Base-by-base conservation (phyloP, 1,284 basidiomycete species). In the Naganishia liquefaciens region DNA sequence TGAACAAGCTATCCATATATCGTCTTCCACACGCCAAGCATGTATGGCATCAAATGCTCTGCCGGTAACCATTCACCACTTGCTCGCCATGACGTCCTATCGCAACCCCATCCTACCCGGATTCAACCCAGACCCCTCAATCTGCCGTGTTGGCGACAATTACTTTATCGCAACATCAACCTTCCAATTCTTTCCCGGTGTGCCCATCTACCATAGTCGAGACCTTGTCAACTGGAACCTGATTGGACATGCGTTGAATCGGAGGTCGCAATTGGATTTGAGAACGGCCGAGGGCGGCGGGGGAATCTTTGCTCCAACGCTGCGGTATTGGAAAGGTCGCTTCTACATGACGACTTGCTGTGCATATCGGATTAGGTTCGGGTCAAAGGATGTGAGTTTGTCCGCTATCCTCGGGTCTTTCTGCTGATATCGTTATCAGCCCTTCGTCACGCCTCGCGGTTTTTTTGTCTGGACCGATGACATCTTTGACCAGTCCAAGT, bases 41-140 rank as follows among this genome's bases (percentile, higher is more conserved):
- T 19, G 15, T 19, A 9, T 23, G 21, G 15, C 43, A 9, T n/a
- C n/a, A n/a, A n/a, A n/a, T n/a, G n/a, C n/a, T n/a, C n/a, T n/a
- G n/a, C n/a, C n/a, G n/a, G n/a, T n/a, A n/a, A n/a, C n/a, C n/a
- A n/a, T n/a, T n/a, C n/a, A n/a, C n/a, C n/a, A n/a, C n/a, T n/a
- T n/a, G n/a, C n/a, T 11, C 15, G 17, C 4, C 43, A 54, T 54
- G 37, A 63, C 44, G 27, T 39, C 65, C 10, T 68, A 55, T 58
- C 68, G 71, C 21, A 75, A 73, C 57, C 72, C 71, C 2, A 72
- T 75, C 57, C 44, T 72, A 1, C 68, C 71, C 4, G 72, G 73
- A n/a, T 73, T 72, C 70, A 73, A 75, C 64, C 72, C 73, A 4
- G 71, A 75, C 50, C 73, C 73, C 1, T 70, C 73, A 3, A 68